Base-by-base conservation (phyloP, 768 basidiomycete species). In the Neoboletus brunneissimus region DNA sequence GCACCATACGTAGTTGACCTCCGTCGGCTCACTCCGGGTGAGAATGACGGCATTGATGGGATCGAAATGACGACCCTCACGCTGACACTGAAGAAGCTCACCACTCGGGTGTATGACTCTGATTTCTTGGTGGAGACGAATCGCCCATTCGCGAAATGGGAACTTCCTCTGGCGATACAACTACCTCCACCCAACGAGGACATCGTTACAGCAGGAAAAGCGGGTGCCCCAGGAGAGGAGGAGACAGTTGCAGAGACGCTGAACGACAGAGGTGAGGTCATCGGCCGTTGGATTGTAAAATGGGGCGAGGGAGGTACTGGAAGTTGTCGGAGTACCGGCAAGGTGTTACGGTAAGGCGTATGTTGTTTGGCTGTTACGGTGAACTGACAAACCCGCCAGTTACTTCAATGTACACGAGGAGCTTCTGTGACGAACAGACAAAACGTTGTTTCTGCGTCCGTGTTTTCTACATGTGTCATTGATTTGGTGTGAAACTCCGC, bases 181-280 rank as follows among this genome's bases (percentile, higher is more conserved):
- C 72, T 87, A 0, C 77, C 82, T 20, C 45, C 65, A 2, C 15
- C 76, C 1, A 57, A 63, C 8, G 67, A 75, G 18, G 76, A 78
- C 58, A 64, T 71, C 5, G 56, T 64, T 22, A 60, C 56, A n/a
- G 65, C 72, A 1, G 54, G 57, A 16, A 73, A 67, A 38, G 74
- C 71, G 2, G 73, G 73, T 2, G 55, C 56, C 18, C 74, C 79
- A 1, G 85, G 84, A 4, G 64, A 73, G 55, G 85, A 90, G 62
- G 90, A 93, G 72, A 91, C 91, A 1, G 79, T 92, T 1, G 91
- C 92, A 15, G 91, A 92, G 71, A 91, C 88, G 3, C 61, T 77
- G 42, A 81, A 87, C 60, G 69, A 75, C 38, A 73, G 78, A 13
- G 88, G 87, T 0, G 75, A 77, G 16, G 72, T 90, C 15, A 49